Evolutionary conservation across 2,329 filamentous ascomycete genomes (phyloP), one percentile per base, ranked within the genome.

Genomic region (Colletotrichum cordylinicola): DNA sequence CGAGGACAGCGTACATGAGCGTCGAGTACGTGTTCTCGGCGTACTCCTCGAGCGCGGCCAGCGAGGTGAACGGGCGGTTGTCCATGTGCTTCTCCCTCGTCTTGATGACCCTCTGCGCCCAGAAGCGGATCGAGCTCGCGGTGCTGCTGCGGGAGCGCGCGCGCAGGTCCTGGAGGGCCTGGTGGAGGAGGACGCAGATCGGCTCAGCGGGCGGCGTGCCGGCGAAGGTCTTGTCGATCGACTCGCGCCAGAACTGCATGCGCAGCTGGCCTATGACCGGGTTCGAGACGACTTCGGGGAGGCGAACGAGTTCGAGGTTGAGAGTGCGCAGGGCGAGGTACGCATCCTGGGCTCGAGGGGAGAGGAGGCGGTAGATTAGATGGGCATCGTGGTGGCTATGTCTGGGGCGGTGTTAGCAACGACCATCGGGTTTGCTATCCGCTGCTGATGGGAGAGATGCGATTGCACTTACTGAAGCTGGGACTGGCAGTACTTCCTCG

Each of bases 11-110:
- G 83, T 99, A 99, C 85, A 98, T 92, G 60, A 98, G 88, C 0
- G 95, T 98, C 21, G 96, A 96, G 85, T 98, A 98, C 2, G 97
- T 98, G 80, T 96, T 96, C 85, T 99, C 97, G 1, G 95, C 95
- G 82, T 98, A 98, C 62, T 92, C 93, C 82, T 99, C 97, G 67
- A 98, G 86, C 1, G 92, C 90, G 3, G 91, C 89, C 61, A 98
- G 84, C 65, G 87, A 94, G 0, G 94, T 87, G 81, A 96, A 98
- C 0, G 96, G 95, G 27, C 94, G 91, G 82, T 98, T 97, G 55
- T 93, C 93, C 85, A 98, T 92, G 80, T 96, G 92, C 81, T 94
- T 93, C 84, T 98, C 95, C 68, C 97, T 90, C 6, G 95, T 94
- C 81, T 90, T 93, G 81, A 98, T 93, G 79, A 98, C 88, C 66